Evolutionary conservation across 768 basidiomycete species (phyloP), one percentile per base, ranked within the genome.

Genomic region (Hypholoma fasciculare): DNA sequence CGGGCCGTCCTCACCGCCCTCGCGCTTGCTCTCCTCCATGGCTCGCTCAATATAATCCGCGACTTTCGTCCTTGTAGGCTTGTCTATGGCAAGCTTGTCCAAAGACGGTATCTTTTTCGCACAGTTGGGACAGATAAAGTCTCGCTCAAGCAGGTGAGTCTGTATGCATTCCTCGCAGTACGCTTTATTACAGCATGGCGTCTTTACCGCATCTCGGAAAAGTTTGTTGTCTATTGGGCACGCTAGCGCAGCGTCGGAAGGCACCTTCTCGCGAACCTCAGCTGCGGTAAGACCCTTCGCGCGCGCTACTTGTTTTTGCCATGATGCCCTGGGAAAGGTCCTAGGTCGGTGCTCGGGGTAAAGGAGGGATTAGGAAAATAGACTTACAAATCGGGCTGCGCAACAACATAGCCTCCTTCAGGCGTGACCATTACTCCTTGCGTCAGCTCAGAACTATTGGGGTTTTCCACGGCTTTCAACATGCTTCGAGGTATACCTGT

Each of bases 81-180:
- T 90, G 75, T 98, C 95, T 67, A 84, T 70, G 56, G 85, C 72
- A 49, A 98, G 80, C 73, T 92, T 92, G 78, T 97, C 95, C 66
- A 98, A 76, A 37, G 91, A 94, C 3, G 88, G 82, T 59, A 98
- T 85, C 76, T 90, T 94, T 73, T 89, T 88, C 61, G 85, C 82
- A 72, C 97, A 98, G 63, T 87, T 86, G 7, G 94, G 96, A 74
- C 96, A 98, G 57, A 89, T 77, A 72, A 98, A 98, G 77, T 97
- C 95, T 73, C 92, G 87, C 72, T 98, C 96, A 62, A 96, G 83
- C 51, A 99, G 80, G 73, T 96, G 83, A 43, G 92, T 94, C 72
- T 96, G 92, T 61, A 99, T 92, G 76, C 96, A 98, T 72, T 98
- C 96, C 74, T 98, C 96, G 80, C 96, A 98, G 74, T 92, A 99